Evolutionary conservation across 2,329 filamentous ascomycete species (phyloP), one percentile per base, ranked within the genome.

Genomic region (Penicillium nordicum): DNA sequence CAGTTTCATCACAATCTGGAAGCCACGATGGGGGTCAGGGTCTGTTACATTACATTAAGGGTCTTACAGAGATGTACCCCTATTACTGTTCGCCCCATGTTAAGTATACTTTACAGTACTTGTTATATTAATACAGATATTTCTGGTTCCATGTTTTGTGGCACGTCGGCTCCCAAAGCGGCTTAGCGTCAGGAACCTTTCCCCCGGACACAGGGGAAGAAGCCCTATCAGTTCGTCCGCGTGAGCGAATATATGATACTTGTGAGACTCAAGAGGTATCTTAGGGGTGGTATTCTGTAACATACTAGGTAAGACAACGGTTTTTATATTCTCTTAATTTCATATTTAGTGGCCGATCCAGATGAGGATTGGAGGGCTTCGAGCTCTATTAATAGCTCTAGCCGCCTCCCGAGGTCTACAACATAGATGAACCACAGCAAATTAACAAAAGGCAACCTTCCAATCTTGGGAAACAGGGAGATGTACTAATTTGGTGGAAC

Each of bases 101-200:
- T 42, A 42, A 52, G 4, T 2, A 1, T 40, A 59, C 46, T 23
- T 49, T 23, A 41, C 23, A 36, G 5, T 50, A 51, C 44, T 2
- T 1, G 57, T 59, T 36, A 44, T 29, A 0, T 0, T 21, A 11
- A 27, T 59, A 59, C 55, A 38, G 0, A 2, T 45, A 25, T 59
- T n/a, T 50, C 41, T 34, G 25, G 9, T 29, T 50, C 32, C 51
- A 48, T 55, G 43, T 38, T 38, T 48, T 27, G 30, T 50, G 29
- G 37, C 27, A 54, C 57, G 51, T 48, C 18, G 27, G n/a, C 18
- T 36, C 52, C 55, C 23, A 58, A 42, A 55, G 12, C 14, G 25
- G 42, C 11, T 40, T 61, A 60, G 57, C 57, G 55, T 50, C 57
- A 58, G 48, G 44, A 49, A 56, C 59, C 47, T 42, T 29, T 45